Evolutionary conservation across 768 basidiomycete species (phyloP).

Genomic region (Strobilomyces dryophilus): DNA sequence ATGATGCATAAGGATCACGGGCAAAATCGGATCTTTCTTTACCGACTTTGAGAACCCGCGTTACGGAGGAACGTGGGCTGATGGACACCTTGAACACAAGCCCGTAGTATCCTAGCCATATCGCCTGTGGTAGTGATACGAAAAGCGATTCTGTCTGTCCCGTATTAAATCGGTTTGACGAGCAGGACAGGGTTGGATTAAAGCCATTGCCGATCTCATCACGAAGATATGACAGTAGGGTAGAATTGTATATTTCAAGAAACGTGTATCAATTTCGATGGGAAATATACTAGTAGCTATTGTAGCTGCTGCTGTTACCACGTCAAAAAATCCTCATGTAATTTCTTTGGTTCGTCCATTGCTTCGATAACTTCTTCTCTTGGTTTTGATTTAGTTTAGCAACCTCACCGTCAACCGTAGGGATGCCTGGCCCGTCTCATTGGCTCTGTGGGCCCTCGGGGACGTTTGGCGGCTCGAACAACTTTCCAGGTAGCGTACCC

Average conservation of each 20-base stretch:
- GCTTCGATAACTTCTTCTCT: conserved; percentile 74
- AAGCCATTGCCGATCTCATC: conserved; percentile 64
- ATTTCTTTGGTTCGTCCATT: conserved; percentile 67
- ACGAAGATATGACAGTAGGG: conserved; percentile 41
- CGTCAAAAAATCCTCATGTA: conserved; percentile 73
- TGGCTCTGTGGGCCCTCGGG: conserved; percentile 67
- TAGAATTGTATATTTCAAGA: conserved; percentile 8
- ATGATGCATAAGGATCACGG: too few species aligned
- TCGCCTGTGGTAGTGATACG: conserved; percentile 89
- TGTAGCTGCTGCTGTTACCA: conserved; percentile 36
- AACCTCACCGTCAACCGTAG: conserved; percentile 79
- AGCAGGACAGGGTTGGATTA: conserved; percentile 73
- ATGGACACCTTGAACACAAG: too few species aligned
- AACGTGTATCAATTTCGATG: not conserved
- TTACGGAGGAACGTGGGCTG: too few species aligned
- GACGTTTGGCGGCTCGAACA: conserved; percentile 84
- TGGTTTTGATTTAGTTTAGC: conserved; percentile 80
- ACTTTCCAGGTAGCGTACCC: conserved; percentile 61
- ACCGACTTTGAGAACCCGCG: too few species aligned
- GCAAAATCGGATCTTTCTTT: too few species aligned
- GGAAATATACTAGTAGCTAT: not conserved
- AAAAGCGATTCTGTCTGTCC: conserved; percentile 90
- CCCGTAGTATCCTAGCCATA: conserved; percentile 90
- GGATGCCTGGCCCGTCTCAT: conserved; percentile 85
- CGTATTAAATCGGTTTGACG: conserved; percentile 62